A percentile compares a stretch with the other conserved stretches of the same genome.
phyloP scores from a whole-genome alignment of 2,329 filamentous ascomycete genomes.

The Claviceps maximensis region DNA sequence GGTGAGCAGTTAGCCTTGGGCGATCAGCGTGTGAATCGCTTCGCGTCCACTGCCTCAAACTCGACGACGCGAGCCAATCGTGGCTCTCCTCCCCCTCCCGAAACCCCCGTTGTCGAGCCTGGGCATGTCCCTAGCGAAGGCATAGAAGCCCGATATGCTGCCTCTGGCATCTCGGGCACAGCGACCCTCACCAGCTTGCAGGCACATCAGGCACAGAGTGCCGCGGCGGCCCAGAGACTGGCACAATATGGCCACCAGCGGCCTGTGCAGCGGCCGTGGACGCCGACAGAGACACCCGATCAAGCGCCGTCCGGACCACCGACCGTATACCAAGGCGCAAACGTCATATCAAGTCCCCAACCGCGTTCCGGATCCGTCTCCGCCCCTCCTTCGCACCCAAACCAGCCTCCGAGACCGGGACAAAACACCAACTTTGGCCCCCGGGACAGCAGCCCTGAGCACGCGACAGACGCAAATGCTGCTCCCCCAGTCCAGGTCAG shows the following conservation, averaged over 20 bases:
- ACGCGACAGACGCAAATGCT: conserved; percentile 16
- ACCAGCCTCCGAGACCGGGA: neutral
- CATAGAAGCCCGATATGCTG: conserved; percentile 84
- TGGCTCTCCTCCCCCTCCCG: conserved; percentile 87
- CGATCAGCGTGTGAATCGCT: conserved; percentile 44
- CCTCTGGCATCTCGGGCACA: conserved; percentile 77
- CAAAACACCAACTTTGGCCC: neutral
- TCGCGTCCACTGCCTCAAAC: conserved; percentile 75
- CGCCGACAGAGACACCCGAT: conserved; percentile 80
- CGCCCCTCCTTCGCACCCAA: conserved; percentile 26
- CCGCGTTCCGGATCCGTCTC: conserved; percentile 26
- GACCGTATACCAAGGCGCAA: conserved; percentile 78
- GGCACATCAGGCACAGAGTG: conserved; percentile 49
- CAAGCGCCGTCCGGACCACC: conserved; percentile 80
- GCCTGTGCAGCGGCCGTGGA: conserved; percentile 60
- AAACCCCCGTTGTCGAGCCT: conserved; percentile 72
- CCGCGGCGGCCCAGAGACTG: conserved; percentile 67
- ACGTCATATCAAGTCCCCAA: conserved; percentile 46
- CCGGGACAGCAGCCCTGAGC: neutral
- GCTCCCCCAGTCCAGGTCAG: conserved; percentile 42
- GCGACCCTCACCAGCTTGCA: conserved; percentile 65
- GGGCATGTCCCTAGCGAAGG: conserved; percentile 59
- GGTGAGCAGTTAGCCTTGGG: conserved; percentile 18
- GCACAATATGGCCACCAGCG: conserved; percentile 54
- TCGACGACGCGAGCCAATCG: conserved; percentile 86